These are phyloP conservation scores for Bolboschoenus planiculmis DNA, from an alignment of 176 grass and related monocot genomes.

Conservation along the genomic window DNA sequence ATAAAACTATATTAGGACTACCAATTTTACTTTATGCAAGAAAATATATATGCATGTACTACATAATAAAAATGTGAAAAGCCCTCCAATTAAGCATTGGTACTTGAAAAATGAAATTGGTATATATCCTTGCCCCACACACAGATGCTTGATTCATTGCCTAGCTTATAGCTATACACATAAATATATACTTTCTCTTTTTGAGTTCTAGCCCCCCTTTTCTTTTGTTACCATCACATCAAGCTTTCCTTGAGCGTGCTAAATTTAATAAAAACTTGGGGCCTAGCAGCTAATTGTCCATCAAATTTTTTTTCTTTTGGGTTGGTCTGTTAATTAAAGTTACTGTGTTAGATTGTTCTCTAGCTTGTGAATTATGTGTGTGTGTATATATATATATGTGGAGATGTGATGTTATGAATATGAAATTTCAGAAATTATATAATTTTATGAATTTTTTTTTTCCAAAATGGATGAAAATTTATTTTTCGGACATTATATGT, in stretches of 20 bases:
- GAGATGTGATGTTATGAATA: too few species aligned
- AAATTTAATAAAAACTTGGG: constrained; percentile 4
- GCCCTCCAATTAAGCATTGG: background rate
- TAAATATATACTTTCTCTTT: constrained; percentile 25
- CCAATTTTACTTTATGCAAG: background rate
- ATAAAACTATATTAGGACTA: background rate
- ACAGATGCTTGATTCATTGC: constrained; percentile 25
- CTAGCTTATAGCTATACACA: background rate
- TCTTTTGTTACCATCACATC: constrained; percentile 22
- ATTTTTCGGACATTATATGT: too few species aligned
- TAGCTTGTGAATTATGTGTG: background rate
- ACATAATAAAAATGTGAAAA: background rate
- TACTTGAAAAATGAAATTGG: background rate
- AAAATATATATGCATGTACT: background rate
- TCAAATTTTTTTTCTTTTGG: background rate
- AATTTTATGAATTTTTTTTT: too few species aligned
- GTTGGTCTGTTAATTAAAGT: too few species aligned
- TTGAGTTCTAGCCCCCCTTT: constrained; percentile 17
- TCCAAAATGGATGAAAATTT: too few species aligned
- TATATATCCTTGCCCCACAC: background rate
- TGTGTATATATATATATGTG: too few species aligned
- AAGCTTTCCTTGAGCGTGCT: background rate
- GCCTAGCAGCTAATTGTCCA: background rate
- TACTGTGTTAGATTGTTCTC: background rate
- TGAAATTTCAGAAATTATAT: too few species aligned